Conservation (phyloP, 2,329 filamentous ascomycete species). For the Aspergillus versicolor region DNA sequence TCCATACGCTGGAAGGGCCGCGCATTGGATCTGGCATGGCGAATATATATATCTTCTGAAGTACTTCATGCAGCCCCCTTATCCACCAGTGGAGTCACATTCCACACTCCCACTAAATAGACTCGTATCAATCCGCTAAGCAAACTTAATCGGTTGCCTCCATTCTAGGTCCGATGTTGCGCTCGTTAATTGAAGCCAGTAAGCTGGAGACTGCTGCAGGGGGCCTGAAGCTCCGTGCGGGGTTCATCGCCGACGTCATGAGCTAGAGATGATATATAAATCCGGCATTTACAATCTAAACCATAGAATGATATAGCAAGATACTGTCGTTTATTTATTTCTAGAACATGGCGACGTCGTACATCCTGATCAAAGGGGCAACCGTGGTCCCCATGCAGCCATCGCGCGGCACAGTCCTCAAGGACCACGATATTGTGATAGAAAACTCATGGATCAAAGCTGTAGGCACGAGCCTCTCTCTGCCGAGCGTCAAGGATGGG, state of each 20-base stretch:
- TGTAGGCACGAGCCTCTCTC: not conserved
- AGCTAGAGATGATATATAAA: not conserved
- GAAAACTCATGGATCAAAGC: conserved; percentile 13
- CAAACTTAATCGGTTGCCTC: not conserved
- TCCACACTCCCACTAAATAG: too few relatives aligned
- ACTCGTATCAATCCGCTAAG: too few relatives aligned
- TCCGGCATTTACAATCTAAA: too few relatives aligned
- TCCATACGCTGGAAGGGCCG: too few relatives aligned
- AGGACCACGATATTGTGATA: conserved; percentile 5
- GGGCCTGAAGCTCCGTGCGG: not conserved
- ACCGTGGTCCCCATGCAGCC: not conserved
- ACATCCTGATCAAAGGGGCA: not conserved
- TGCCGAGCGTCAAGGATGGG: not conserved
- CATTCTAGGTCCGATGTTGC: not conserved
- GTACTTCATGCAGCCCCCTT: too few relatives aligned
- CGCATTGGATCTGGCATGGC: too few relatives aligned
- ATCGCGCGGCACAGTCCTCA: not conserved
- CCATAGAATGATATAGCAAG: too few relatives aligned
- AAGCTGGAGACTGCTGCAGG: not conserved
- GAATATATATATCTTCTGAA: too few relatives aligned
- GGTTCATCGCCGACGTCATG: not conserved
- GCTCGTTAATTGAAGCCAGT: not conserved
- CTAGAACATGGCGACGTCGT: not conserved
- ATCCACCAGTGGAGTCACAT: too few relatives aligned
- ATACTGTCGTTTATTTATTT: too few relatives aligned